A percentile compares a stretch with the other conserved stretches of the same genome.
Conservation (phyloP, 768 basidiomycete species). For the Tephrocybe sp. region DNA sequence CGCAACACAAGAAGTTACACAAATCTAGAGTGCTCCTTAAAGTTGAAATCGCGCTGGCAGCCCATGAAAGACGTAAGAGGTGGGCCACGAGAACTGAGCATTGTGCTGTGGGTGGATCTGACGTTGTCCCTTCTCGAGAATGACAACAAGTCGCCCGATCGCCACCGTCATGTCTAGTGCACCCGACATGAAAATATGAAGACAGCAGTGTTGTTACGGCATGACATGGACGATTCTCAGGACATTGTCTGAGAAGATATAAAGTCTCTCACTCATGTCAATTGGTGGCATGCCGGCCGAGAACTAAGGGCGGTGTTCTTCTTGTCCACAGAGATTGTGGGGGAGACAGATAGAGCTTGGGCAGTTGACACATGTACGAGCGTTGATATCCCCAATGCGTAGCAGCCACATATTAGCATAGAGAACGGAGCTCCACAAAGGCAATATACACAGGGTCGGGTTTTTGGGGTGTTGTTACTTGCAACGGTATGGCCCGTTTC, state of each 20-base stretch:
- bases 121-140: constrained; percentile 1
- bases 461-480: constrained; percentile 7
- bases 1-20: constrained; percentile 10
- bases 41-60: not conserved
- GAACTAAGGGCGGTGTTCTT: not conserved
- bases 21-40: constrained; percentile 5
- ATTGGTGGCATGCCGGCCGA: constrained; percentile 11
- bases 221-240: constrained; percentile 1
- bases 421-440: constrained; percentile 11
- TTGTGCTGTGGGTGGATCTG: not conserved
- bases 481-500: not conserved
- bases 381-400: no score
- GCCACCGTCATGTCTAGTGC: constrained; percentile 1
- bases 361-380: constrained; percentile 5
- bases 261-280: constrained; percentile 7
- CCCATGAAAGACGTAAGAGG: constrained; percentile 5
- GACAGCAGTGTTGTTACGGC: not conserved
- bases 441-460: not conserved
- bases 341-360: not conserved
- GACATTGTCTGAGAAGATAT: not conserved
- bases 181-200: not conserved
- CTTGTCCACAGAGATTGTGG: not conserved
- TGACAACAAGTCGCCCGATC: not conserved
- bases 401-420: constrained; percentile 2
- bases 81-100: not conserved